Percentiles rank a stretch among this genome's conserved stretches.
Conservation (phyloP, 2,329 filamentous ascomycete species). For the Colletotrichum brevisporum region DNA sequence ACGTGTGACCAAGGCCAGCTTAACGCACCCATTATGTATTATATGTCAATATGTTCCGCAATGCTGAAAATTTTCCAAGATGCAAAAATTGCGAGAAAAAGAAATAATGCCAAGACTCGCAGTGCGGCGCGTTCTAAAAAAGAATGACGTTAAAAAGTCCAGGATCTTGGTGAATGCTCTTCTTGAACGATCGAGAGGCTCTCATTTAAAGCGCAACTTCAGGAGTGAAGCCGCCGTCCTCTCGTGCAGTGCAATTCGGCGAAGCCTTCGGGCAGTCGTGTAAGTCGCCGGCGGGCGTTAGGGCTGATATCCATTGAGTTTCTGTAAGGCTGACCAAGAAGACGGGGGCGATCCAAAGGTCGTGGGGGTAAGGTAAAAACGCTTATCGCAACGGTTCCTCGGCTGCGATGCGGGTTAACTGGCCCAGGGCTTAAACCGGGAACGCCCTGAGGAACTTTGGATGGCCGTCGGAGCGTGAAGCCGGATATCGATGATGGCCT, state of each 20-base stretch:
- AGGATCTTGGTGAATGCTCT: not conserved
- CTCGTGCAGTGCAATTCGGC: conserved; percentile 16
- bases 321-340: not conserved
- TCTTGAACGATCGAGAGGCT: conserved; percentile 19
- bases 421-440: conserved; percentile 16
- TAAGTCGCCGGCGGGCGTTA: conserved; percentile 35
- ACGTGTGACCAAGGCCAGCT: not conserved
- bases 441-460: not conserved
- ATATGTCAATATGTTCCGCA: conserved; percentile 7
- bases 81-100: not conserved
- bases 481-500: conserved; percentile 8
- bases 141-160: not conserved
- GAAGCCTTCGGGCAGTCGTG: conserved; percentile 38
- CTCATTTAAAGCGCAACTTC: conserved; percentile 3
- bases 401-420: not conserved
- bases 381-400: conserved; percentile 12
- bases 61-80: not conserved
- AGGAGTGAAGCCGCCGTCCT: conserved; percentile 25
- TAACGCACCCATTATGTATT: conserved; percentile 35
- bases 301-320: conserved; percentile 16
- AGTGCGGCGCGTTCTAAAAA: too few relatives aligned
- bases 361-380: not conserved
- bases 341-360: conserved; percentile 26
- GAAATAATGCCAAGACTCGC: too few relatives aligned
- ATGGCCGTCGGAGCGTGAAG: conserved; percentile 1